Base-by-base conservation (phyloP, 139 green algal species). In the Chlorella sp. region DNA sequence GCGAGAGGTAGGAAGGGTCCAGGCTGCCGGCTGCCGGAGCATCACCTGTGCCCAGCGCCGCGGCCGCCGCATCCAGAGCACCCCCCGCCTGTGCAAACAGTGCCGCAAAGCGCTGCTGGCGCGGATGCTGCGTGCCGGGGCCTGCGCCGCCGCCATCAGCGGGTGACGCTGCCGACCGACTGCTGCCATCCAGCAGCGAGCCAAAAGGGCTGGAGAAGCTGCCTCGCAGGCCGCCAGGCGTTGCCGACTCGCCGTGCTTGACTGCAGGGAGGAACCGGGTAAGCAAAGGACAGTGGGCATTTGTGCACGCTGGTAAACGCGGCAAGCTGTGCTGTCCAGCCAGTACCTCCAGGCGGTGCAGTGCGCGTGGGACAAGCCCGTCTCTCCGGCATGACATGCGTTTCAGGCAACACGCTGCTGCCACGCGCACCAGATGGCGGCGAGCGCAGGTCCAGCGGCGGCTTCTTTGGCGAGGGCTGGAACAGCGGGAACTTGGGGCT, bases 161-260 rank as follows among this genome's bases (percentile, higher is more conserved):
- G 6, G 83, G 65, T 17, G 74, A 75, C 0, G 57, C 57, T 16
- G n/a, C 75, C 3, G 34, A 57, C 32, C 83, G 83, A 55, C 71
- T 82, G 71, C 65, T 65, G 57, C 78, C 79, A 32, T 86, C 85
- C 39, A 89, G 67, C 44, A 89, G 82, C 4, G 70, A 60, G n/a
- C 78, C 80, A 82, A 89, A 89, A 68, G 65, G 44, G 78, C 78
- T 86, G 36, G 85, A 63, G 28, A 87, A 78, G 51, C 64, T 7
- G 26, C 30, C 25, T 30, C n/a, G 47, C 51, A 85, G 34, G 56
- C 78, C 11, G 16, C 78, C n/a, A 76, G 78, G 13, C 63, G 76
- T 60, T 15, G 51, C 13, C 51, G 51, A 60, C 51, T 60, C 51
- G 15, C 51, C 51, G 21, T 60, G 51, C 51, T 60, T 18, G 30